Evolutionary conservation across 2,329 filamentous ascomycete species (phyloP).

Genomic region (Fusarium lateritium): DNA sequence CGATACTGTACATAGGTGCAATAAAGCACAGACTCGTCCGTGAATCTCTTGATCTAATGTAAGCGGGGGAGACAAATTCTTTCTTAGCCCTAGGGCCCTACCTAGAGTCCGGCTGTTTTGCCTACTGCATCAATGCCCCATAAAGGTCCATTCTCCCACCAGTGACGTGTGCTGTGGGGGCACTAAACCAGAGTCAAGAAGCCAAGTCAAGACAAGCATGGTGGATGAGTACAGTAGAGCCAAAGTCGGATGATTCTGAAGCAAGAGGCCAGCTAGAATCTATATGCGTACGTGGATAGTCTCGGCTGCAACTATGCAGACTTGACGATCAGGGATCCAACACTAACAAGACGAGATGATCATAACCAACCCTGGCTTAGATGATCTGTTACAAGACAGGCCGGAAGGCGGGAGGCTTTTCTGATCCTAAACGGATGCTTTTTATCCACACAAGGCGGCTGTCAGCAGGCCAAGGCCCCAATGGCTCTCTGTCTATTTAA

Average conservation of each 20-base stretch:
- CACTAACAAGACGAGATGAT: constrained; percentile 15
- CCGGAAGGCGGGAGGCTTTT: constrained; percentile 16
- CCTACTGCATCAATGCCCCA: constrained; percentile 17
- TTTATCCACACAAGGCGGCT: constrained; percentile 9
- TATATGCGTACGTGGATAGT: constrained; percentile 1
- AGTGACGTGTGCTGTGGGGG: constrained; percentile 42
- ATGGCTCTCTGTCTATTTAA: not conserved
- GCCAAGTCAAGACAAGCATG: constrained; percentile 24
- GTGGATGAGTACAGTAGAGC: constrained; percentile 13
- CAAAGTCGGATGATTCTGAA: constrained; percentile 9
- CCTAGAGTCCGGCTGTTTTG: constrained; percentile 1
- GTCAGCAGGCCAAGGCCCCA: constrained; percentile 3
- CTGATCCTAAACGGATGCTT: not conserved
- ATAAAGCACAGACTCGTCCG: too few relatives aligned
- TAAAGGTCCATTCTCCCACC: constrained; percentile 26
- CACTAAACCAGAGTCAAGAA: constrained; percentile 11
- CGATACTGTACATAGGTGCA: too few relatives aligned
- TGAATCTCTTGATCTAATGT: too few relatives aligned
- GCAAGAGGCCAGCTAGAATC: not conserved
- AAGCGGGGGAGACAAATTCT: constrained; percentile 7
- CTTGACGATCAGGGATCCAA: constrained; percentile 30
- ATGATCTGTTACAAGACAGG: constrained; percentile 19
- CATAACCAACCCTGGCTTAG: constrained; percentile 20
- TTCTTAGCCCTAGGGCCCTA: constrained; percentile 23
- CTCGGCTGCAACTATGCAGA: constrained; percentile 3